Percentiles rank a stretch among this genome's conserved stretches.
These are phyloP conservation scores for Aspergillus affinis DNA, from an alignment of 495 filamentous ascomycete genomes.

Conservation along the genomic window DNA sequence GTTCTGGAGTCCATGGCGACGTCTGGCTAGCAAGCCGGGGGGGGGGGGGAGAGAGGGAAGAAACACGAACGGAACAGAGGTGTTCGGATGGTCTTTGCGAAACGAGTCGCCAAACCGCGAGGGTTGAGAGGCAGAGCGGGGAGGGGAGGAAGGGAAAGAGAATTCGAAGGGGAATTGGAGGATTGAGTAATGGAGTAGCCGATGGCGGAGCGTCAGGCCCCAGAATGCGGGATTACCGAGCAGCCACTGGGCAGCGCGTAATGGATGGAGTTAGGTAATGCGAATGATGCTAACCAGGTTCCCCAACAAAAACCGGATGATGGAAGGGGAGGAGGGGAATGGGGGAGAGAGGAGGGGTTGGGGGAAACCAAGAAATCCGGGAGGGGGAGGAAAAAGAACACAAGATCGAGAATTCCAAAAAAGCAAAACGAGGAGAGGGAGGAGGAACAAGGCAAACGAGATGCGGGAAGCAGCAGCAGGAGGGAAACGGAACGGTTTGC, in stretches of 20 bases:
- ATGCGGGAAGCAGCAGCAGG: background rate
- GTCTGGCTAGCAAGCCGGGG: conserved; percentile 11
- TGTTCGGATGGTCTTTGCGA: too few relatives aligned
- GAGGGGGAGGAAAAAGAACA: conserved; percentile 18
- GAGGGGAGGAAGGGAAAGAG: background rate
- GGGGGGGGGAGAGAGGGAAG: conserved; percentile 12
- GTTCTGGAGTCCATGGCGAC: conserved; percentile 42
- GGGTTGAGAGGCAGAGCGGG: background rate
- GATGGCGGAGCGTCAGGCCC: conserved; percentile 30
- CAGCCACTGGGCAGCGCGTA: conserved; percentile 22
- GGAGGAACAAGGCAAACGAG: background rate
- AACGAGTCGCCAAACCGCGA: too few relatives aligned
- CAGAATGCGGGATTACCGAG: conserved; percentile 21
- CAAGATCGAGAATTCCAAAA: background rate
- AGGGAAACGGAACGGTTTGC: background rate
- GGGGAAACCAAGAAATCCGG: background rate
- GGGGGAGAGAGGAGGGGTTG: conserved; percentile 17
- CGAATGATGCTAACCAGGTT: background rate
- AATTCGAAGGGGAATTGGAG: conserved; percentile 5
- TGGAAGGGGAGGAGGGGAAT: conserved; percentile 16
- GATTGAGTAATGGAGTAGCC: conserved; percentile 26
- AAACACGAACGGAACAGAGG: conserved; percentile 7
- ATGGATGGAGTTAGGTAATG: conserved; percentile 20
- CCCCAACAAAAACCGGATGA: conserved; percentile 15
- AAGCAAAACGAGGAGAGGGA: conserved; percentile 1